Conservation (phyloP, 2,329 filamentous ascomycete species). For the Colletotrichum cereale region DNA sequence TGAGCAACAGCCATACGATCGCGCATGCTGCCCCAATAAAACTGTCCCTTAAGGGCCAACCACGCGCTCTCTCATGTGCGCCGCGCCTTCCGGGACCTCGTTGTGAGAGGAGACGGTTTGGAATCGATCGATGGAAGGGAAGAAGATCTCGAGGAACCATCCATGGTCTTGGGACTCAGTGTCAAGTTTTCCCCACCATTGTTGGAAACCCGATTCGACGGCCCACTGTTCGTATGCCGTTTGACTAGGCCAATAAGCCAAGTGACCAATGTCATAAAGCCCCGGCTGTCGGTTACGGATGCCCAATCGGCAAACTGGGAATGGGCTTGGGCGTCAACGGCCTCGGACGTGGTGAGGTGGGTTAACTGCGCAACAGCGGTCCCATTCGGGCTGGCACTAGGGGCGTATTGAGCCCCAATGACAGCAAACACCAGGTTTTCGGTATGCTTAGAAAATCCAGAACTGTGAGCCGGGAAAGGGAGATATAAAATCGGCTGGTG, state of each 20-base stretch:
- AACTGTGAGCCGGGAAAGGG: constrained; percentile 39
- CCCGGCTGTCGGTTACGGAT: constrained; percentile 36
- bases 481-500: constrained; percentile 36
- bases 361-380: constrained; percentile 25
- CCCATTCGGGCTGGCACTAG: constrained; percentile 4
- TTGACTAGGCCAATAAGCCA: constrained; percentile 55
- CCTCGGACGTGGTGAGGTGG: constrained; percentile 29
- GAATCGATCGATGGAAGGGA: constrained; percentile 56
- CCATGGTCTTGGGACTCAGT: constrained; percentile 46
- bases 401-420: constrained; percentile 39
- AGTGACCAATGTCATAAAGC: constrained; percentile 43
- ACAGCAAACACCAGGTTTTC: constrained; percentile 40
- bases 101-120: constrained; percentile 57
- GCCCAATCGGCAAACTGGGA: constrained; percentile 39
- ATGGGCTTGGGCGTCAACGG: not conserved
- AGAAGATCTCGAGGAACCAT: constrained; percentile 58
- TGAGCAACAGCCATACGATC: constrained; percentile 56
- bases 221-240: constrained; percentile 49
- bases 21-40: constrained; percentile 61
- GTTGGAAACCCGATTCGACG: constrained; percentile 49
- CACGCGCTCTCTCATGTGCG: constrained; percentile 53
- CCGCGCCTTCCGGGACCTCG: constrained; percentile 54
- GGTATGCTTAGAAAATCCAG: constrained; percentile 38
- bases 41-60: constrained; percentile 57
- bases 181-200: constrained; percentile 53